Base-by-base conservation (phyloP, 352 stramenopile species). In the Blastocystis sp. region DNA sequence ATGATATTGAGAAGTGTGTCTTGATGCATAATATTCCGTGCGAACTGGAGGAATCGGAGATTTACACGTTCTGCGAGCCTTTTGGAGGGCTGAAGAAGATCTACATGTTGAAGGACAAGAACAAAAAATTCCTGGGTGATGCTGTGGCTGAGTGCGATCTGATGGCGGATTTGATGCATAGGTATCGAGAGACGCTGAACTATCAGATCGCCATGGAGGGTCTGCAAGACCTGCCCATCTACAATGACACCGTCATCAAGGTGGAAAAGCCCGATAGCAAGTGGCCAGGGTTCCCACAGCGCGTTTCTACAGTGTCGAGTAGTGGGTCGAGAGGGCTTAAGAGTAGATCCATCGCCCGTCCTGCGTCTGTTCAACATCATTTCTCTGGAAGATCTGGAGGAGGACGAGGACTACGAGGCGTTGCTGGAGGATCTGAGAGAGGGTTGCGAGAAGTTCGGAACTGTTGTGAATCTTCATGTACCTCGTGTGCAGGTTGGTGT, bases 1-100 rank as follows among this genome's bases (percentile, higher is more conserved):
- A 88, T 20, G 76, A 88, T 47, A 34, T 88, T 4, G 34, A 34
- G 26, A 88, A 88, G 64, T 88, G 76, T 45, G 64, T 88, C n/a
- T 39, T 88, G 76, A 88, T 88, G 18, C 76, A 88, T n/a, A 88
- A 88, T 26, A 88, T 88, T 26, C 76, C 76, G 30, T 11, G 26
- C n/a, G 76, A 88, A 24, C 43, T 88, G 41, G 53, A 70, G 41
- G 76, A 70, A 39, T 26, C 64, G 39, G 76, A 88, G 53, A 88
- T 88, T n/a, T 26, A 50, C 30, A 75, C 39, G 24, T 62, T 88
- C 41, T 88, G 76, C 41, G 45, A 68, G 24, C 76, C 76, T 16
- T 88, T 88, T 47, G 76, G 76, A 16, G 76, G 64, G 18, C 34
- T 88, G 26, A 73, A 68, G 26, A 88, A 70, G 59, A 59, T 88